Base-by-base conservation (phyloP, 208 protist genomes). In the Acanthamoeba comandoni region DNA sequence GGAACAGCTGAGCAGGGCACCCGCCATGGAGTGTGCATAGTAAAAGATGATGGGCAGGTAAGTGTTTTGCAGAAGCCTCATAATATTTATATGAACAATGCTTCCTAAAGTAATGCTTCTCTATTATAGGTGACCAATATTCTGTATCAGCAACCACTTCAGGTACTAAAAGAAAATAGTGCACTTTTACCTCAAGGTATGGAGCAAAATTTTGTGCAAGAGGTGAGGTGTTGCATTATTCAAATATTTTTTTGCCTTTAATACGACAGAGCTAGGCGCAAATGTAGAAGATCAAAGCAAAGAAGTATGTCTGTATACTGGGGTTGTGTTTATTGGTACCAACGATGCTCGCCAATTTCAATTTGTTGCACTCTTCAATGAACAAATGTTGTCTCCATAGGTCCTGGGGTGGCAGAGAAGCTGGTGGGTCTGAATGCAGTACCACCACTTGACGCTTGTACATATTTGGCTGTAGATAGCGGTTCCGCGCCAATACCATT, bases 401-500 rank as follows among this genome's bases (percentile, higher is more conserved):
- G 35, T 43, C 35, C 35, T 43, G 35, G 35, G 5, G 35, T 43
- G 35, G 35, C 35, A 43, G 35, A 43, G 35, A 43, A 43, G 35
- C 35, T 43, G 35, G 35, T 43, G 35, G 35, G 58, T 8, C 58
- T 87, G 39, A 87, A 87, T 51, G 79, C 79, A 3, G 58, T 69
- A 35, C 79, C 79, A 19, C 79, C 79, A 8, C 31, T 87, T 29
- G 79, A 87, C 79, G 49, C 31, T 43, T 87, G 79, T 60, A 87
- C 79, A 17, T 87, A 87, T 65, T 43, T 87, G 35, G 79, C 79
- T 24, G 79, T 87, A 7, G 79, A 87, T 31, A 87, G 69, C 15
- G 79, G 79, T 5, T 53, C 79, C n/a, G 29, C 19, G 8, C 79
- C 79, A n/a, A 49, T 87, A 7, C 31, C 52, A 2, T 87, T 87